These are phyloP conservation scores for Stentor roeselii DNA, from an alignment of 73 alveolate species.

Conservation along the genomic window DNA sequence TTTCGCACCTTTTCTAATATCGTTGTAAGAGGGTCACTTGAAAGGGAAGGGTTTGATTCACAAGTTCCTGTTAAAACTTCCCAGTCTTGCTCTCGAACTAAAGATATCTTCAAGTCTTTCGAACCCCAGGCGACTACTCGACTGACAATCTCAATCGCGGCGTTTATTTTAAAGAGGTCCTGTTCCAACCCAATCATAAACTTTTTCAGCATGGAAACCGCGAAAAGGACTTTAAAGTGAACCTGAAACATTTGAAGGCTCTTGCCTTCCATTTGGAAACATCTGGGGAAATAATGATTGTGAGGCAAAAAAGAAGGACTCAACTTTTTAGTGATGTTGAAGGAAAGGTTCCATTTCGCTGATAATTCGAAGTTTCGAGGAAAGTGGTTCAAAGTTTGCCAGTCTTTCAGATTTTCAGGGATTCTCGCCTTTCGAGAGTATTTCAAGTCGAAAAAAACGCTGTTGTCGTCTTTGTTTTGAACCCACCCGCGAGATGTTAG, in stretches of 20 bases:
- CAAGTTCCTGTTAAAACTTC: neutral
- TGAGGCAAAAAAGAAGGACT: conserved; percentile 51
- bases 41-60: neutral
- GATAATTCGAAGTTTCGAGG: conserved; percentile 58
- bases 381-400: conserved; percentile 72
- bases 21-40: neutral
- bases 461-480: conserved; percentile 12
- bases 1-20: neutral
- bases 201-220: neutral
- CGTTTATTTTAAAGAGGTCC: neutral
- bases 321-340: conserved; percentile 49
- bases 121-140: neutral
- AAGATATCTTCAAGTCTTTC: neutral
- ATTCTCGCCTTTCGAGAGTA: conserved; percentile 21
- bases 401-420: neutral
- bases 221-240: neutral
- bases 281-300: conserved; percentile 69
- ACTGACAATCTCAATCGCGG: neutral
- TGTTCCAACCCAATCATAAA: neutral
- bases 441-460: conserved; percentile 21
- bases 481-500: conserved; percentile 28
- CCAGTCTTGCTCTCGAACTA: neutral
- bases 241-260: neutral
- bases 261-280: conserved; percentile 70
- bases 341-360: conserved; percentile 68